These are phyloP conservation scores for Pleodorina starrii DNA, from an alignment of 139 green algal genomes.

Conservation along the genomic window DNA sequence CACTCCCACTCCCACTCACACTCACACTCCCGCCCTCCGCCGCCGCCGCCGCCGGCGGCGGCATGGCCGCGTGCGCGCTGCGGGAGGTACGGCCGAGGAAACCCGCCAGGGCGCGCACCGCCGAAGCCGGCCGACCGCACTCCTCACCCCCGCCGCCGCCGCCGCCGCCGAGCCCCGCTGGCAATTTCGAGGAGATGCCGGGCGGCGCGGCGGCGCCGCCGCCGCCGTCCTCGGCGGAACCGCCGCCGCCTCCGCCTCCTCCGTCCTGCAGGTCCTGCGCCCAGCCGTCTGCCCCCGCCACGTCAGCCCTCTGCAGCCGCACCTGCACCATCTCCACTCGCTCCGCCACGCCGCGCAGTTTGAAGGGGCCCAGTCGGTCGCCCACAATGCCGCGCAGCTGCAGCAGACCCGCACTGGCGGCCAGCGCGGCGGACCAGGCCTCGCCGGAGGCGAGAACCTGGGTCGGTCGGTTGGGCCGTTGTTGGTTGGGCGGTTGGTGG, in stretches of 20 bases:
- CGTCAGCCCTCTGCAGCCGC: slow-evolving; percentile 14
- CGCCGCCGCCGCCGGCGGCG: not conserved
- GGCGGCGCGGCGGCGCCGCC: not conserved
- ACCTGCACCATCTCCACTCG: slow-evolving; percentile 43
- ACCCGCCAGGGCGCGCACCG: not conserved
- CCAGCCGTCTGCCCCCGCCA: slow-evolving; percentile 33
- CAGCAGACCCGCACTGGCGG: not conserved
- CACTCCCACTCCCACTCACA: not conserved
- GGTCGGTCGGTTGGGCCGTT: too few species aligned
- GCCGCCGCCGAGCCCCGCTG: not conserved
- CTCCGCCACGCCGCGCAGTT: slow-evolving; percentile 42
- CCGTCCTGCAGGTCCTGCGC: slow-evolving; percentile 42
- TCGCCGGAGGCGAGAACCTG: slow-evolving; percentile 40
- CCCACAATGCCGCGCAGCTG: slow-evolving; percentile 33
- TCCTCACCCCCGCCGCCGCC: not conserved
- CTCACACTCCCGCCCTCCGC: not conserved
- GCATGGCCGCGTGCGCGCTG: not conserved
- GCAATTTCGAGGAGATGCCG: not conserved
- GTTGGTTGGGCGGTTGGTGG: too few species aligned
- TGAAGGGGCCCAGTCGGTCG: slow-evolving; percentile 51
- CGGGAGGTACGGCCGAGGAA: not conserved
- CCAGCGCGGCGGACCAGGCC: slow-evolving; percentile 30
- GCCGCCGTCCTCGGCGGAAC: not conserved
- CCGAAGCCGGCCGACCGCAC: not conserved
- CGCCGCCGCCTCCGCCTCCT: not conserved